Evolutionary conservation across 169 alveolate genomes (phyloP), one percentile per base, ranked within the genome.

Genomic region (Babesia ovis): DNA sequence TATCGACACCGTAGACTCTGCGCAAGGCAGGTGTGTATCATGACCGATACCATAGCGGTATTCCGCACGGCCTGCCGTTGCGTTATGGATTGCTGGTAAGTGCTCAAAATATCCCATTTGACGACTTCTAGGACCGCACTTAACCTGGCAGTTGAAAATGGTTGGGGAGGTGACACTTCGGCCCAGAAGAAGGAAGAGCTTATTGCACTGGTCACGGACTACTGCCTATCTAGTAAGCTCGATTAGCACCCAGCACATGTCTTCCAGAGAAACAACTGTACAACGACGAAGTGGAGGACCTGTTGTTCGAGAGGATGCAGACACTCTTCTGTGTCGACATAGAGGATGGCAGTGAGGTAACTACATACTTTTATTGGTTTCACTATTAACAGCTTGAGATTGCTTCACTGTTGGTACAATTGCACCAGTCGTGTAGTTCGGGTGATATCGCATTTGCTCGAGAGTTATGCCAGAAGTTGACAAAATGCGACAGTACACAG

Each of bases 51-150:
- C 35, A 54, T 45, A 27, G 81, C 53, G 27, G 56, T 45, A 48
- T 71, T 72, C 69, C 18, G 46, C 4, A 20, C 22, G n/a, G 89
- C 76, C 58, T 70, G 85, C 29, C 48, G 68, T 20, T 60, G 35
- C 25, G 89, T 81, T 11, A 43, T 81, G 41, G 48, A 29, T 25
- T 81, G 89, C 89, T 81, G 89, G 89, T 81, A 58, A 20, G 80
- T 34, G 8, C 14, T 14, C 46, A 8, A 39, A 39, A 39, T 14
- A 14, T 14, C 46, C 8, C 46, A 39, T 9, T 9, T 39, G 46
- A 27, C 11, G 4, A 20, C 50, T n/a, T 25, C 1, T 43, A 81
- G 89, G 89, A 81, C 89, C n/a, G 89, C 89, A 20, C 68, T 81
- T 35, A 81, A 81, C 57, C 68, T 81, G 4, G 89, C 89, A 32